Evolutionary conservation across 2,329 filamentous ascomycete genomes (phyloP).

Genomic region (Trichocomaceae sp.): DNA sequence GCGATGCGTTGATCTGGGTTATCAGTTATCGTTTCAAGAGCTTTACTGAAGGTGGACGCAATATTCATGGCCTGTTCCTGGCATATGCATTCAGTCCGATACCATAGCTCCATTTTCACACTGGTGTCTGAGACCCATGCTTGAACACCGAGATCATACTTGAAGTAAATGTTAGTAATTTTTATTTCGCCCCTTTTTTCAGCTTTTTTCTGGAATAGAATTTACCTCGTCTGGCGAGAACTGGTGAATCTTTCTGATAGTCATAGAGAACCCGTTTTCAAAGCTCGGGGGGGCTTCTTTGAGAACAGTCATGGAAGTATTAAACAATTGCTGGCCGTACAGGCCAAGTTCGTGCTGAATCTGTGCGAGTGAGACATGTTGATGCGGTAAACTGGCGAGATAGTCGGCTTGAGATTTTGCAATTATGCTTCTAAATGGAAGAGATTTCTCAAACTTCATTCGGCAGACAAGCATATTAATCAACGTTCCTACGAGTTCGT

Average conservation of each 20-base stretch:
- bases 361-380: conserved; percentile 1
- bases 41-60: background rate
- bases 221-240: background rate
- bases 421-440: background rate
- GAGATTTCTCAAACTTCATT: conserved; percentile 6
- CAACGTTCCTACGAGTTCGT: conserved; percentile 33
- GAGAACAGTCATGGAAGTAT: conserved; percentile 1
- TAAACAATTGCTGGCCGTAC: background rate
- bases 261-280: background rate
- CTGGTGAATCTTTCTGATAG: background rate
- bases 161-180: background rate
- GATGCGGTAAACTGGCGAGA: background rate
- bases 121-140: background rate
- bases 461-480: conserved; percentile 19
- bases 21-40: background rate
- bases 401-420: background rate
- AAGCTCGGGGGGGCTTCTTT: background rate
- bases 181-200: too few relatives aligned
- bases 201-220: background rate
- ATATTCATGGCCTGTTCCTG: background rate
- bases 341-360: conserved; percentile 1
- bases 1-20: background rate
- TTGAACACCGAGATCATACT: background rate
- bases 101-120: background rate
- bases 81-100: background rate